Evolutionary conservation across 1,284 basidiomycete genomes (phyloP).

Genomic region (Marasmius tenuissimus): DNA sequence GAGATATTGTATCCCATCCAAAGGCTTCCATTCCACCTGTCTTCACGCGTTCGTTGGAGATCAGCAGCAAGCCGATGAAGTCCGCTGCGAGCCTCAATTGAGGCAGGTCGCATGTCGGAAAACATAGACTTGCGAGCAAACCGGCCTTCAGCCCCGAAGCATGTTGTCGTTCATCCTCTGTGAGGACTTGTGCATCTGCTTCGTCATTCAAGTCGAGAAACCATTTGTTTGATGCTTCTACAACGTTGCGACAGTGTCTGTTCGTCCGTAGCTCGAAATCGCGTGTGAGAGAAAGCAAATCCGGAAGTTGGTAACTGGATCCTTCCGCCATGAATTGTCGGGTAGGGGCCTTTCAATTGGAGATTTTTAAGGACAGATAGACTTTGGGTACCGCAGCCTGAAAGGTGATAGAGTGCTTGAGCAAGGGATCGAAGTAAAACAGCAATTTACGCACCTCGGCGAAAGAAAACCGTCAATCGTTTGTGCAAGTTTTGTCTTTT

Average conservation of each 20-base stretch:
- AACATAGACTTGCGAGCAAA: slow-evolving; percentile 54
- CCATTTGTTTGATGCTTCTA: slow-evolving; percentile 49
- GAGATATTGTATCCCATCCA: slow-evolving; percentile 13
- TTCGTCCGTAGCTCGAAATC: slow-evolving; percentile 54
- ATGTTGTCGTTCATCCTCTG: not conserved
- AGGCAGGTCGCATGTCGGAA: slow-evolving; percentile 53
- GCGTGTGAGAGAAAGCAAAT: slow-evolving; percentile 44
- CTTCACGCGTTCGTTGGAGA: slow-evolving; percentile 29
- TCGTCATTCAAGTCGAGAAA: slow-evolving; percentile 24
- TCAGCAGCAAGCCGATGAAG: slow-evolving; percentile 43
- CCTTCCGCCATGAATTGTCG: slow-evolving; percentile 5
- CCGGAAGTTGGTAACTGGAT: slow-evolving; percentile 58
- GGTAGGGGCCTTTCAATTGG: not conserved
- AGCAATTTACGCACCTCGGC: too few species aligned
- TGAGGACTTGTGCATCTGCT: not conserved
- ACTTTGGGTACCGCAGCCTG: not conserved
- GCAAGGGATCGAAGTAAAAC: too few species aligned
- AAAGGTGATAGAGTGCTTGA: too few species aligned
- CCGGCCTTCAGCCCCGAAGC: slow-evolving; percentile 39
- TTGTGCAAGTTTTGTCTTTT: too few species aligned
- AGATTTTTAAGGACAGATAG: not conserved
- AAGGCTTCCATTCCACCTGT: slow-evolving; percentile 11
- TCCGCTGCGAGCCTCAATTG: slow-evolving; percentile 55
- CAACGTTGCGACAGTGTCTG: slow-evolving; percentile 44
- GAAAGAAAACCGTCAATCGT: too few species aligned